A percentile compares a stretch with the other conserved stretches of the same genome.
phyloP scores from a whole-genome alignment of 108 stramenopile species.

The Pseudonitzschia pungens region DNA sequence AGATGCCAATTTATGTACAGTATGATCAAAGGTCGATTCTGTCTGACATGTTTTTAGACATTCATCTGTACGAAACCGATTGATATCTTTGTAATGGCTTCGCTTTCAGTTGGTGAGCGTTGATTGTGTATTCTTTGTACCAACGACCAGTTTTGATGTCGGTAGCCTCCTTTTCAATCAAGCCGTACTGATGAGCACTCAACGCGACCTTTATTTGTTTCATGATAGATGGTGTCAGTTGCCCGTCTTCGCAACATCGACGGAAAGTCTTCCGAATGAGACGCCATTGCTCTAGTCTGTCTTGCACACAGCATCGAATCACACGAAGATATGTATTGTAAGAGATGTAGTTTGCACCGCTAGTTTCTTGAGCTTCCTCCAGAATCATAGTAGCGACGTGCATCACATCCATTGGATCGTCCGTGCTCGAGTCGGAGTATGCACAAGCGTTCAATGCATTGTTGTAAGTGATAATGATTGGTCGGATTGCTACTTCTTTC shows the following conservation, averaged over 20 bases:
- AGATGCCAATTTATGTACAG: background rate
- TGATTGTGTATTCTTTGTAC: conserved; percentile 16
- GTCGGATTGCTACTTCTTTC: conserved; percentile 28
- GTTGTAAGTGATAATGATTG: conserved; percentile 43
- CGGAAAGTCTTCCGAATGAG: conserved; percentile 24
- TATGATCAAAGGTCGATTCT: background rate
- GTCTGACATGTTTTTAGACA: no score
- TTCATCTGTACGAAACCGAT: conserved; percentile 2
- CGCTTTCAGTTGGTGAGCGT: conserved; percentile 13
- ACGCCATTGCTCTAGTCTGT: conserved; percentile 19
- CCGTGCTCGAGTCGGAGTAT: conserved; percentile 10
- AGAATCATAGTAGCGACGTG: conserved; percentile 26
- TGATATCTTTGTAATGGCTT: conserved; percentile 5
- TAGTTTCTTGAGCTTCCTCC: conserved; percentile 27
- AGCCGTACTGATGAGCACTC: conserved; percentile 21
- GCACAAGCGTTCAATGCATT: conserved; percentile 43
- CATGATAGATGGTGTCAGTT: conserved; percentile 20
- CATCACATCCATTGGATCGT: conserved; percentile 22
- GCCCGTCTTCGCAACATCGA: conserved; percentile 34
- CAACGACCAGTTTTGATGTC: conserved; percentile 22
- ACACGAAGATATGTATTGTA: conserved; percentile 31
- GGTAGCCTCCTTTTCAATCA: conserved; percentile 17
- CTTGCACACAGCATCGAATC: conserved; percentile 18
- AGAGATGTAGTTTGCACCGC: conserved; percentile 32
- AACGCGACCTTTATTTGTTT: conserved; percentile 22